phyloP scores from a whole-genome alignment of 1,139 yeast genomes.

The Geotrichum reessii region DNA sequence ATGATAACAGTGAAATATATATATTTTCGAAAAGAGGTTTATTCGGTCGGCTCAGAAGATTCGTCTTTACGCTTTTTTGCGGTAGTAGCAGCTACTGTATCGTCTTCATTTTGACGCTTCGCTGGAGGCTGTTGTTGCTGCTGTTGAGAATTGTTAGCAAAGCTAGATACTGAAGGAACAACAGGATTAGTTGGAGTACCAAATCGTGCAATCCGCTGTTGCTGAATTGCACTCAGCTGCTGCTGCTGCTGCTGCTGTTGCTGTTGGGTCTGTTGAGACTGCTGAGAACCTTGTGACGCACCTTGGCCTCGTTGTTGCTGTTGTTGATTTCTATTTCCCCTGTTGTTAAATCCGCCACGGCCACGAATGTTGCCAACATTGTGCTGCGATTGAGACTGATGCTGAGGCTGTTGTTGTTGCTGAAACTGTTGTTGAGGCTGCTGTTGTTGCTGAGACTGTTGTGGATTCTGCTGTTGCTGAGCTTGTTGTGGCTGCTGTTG shows the following conservation, averaged over 20 bases:
- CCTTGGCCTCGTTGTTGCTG: background rate
- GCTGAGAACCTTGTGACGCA: background rate
- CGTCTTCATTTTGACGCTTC: background rate
- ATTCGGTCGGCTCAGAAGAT: background rate
- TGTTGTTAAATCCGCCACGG: background rate
- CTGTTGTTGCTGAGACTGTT: background rate
- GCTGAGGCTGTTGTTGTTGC: too few relatives aligned
- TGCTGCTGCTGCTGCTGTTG: slow-evolving; percentile 1
- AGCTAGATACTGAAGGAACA: background rate
- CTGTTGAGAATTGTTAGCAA: slow-evolving; percentile 11
- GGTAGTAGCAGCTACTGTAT: background rate
- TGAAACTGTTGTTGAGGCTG: background rate
- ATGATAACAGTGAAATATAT: background rate
- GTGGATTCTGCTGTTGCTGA: background rate
- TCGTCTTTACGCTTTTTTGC: background rate
- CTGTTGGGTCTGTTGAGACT: slow-evolving; percentile 2
- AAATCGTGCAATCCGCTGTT: slow-evolving; percentile 16
- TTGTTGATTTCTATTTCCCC: background rate
- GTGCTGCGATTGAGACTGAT: background rate
- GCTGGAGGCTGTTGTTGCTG: slow-evolving; percentile 21
- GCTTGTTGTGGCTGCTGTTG: background rate
- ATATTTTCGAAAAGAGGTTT: too few relatives aligned
- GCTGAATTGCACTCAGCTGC: slow-evolving; percentile 8
- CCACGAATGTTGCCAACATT: background rate
- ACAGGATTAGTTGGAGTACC: background rate